These are phyloP conservation scores for Mycena rosella DNA, from an alignment of 768 basidiomycete species.

Conservation along the genomic window DNA sequence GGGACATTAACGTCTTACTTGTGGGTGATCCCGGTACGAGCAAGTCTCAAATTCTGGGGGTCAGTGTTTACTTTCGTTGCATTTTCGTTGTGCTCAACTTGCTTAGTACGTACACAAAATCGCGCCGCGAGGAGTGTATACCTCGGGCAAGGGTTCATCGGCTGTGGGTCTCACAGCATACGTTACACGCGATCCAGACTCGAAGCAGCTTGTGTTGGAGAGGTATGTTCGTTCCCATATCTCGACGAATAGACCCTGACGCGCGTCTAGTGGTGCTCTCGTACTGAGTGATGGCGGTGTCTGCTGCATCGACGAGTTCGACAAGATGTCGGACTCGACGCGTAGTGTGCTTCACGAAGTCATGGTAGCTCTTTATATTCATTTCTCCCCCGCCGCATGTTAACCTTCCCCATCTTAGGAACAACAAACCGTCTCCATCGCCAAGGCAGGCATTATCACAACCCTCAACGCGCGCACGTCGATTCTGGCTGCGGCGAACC, in stretches of 20 bases:
- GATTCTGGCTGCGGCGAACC: conserved; percentile 97
- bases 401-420: conserved; percentile 65
- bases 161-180: conserved; percentile 99
- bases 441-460: conserved; percentile 98
- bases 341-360: conserved; percentile 99
- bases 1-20: conserved; percentile 97
- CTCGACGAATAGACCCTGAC: conserved; percentile 15
- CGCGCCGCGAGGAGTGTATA: conserved; percentile 96
- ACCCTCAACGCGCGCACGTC: conserved; percentile 99
- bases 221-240: conserved; percentile 62
- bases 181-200: conserved; percentile 97
- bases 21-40: conserved; percentile 98
- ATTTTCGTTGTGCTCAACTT: conserved; percentile 20
- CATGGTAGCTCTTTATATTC: conserved; percentile 68
- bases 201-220: conserved; percentile 97
- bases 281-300: conserved; percentile 97
- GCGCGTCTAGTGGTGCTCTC: conserved; percentile 80
- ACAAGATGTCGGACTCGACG: conserved; percentile 99
- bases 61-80: conserved; percentile 46
- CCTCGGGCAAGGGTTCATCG: conserved; percentile 97
- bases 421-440: conserved; percentile 99
- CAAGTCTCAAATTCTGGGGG: conserved; percentile 96
- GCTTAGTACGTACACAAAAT: conserved; percentile 97
- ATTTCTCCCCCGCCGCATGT: not conserved
- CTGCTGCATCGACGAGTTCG: conserved; percentile 99